Conservation (phyloP, 2,329 filamentous ascomycete genomes). For the Capronia coronata region DNA sequence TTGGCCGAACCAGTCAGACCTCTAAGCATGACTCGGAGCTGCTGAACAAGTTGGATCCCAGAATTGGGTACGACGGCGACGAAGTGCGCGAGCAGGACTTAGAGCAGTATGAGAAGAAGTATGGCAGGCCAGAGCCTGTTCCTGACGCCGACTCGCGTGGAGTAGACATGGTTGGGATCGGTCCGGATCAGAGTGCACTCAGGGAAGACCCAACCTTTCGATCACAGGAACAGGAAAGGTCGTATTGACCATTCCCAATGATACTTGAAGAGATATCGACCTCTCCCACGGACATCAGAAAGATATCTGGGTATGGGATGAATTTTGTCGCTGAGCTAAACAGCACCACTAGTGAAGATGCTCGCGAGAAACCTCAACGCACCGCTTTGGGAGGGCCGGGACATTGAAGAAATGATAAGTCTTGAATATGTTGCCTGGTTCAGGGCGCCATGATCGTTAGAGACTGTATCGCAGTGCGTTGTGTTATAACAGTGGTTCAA, state of each 20-base stretch:
- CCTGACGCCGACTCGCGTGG: constrained; percentile 6
- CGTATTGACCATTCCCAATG: not conserved
- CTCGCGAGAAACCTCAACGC: too few relatives aligned
- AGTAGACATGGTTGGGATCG: constrained; percentile 6
- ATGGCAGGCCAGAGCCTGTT: constrained; percentile 7
- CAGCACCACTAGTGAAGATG: too few relatives aligned
- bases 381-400: too few relatives aligned
- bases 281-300: too few relatives aligned
- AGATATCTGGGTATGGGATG: too few relatives aligned
- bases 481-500: too few relatives aligned
- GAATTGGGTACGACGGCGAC: constrained; percentile 9
- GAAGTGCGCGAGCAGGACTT: constrained; percentile 2
- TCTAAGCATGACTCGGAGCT: constrained; percentile 5
- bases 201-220: not conserved
- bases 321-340: too few relatives aligned
- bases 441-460: too few relatives aligned
- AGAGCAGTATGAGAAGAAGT: constrained; percentile 8
- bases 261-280: not conserved
- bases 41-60: constrained; percentile 10
- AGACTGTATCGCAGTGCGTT: too few relatives aligned
- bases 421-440: too few relatives aligned
- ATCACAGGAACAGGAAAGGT: not conserved
- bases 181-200: constrained; percentile 8
- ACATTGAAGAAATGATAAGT: too few relatives aligned
- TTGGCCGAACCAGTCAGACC: constrained; percentile 10